Evolutionary conservation across 2,329 filamentous ascomycete species (phyloP).

Genomic region (Arachnomyces sp.): DNA sequence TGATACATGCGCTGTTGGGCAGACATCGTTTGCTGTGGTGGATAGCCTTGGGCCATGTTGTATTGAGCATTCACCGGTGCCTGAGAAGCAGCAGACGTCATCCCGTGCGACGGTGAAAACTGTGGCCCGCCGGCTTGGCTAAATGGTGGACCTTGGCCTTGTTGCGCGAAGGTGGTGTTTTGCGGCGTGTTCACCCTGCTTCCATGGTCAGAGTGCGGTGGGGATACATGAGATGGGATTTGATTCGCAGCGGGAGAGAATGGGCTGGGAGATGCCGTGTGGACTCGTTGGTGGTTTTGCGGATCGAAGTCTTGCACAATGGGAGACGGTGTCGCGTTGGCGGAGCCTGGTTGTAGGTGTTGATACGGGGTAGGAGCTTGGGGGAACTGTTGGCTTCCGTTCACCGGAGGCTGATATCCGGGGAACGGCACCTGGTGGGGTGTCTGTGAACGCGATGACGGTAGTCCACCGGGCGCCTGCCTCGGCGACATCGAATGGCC

Average conservation of each 20-base stretch:
- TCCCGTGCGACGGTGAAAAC: slow-evolving; percentile 32
- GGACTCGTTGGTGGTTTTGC: slow-evolving; percentile 69
- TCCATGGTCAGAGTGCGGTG: slow-evolving; percentile 66
- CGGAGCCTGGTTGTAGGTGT: slow-evolving; percentile 72
- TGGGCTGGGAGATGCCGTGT: slow-evolving; percentile 85
- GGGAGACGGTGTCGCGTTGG: slow-evolving; percentile 83
- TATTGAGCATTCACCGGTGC: slow-evolving; percentile 43
- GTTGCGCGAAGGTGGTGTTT: slow-evolving; percentile 56
- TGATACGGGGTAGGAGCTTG: slow-evolving; percentile 65
- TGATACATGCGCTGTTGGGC: slow-evolving; percentile 68
- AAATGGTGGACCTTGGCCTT: slow-evolving; percentile 37
- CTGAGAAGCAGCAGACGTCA: slow-evolving; percentile 34
- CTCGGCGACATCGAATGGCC: slow-evolving; percentile 75
- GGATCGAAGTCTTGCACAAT: slow-evolving; percentile 68
- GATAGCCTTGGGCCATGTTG: slow-evolving; percentile 44
- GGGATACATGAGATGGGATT: slow-evolving; percentile 65
- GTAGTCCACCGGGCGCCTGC: slow-evolving; percentile 64
- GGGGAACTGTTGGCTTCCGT: slow-evolving; percentile 53
- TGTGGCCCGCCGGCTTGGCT: slow-evolving; percentile 35
- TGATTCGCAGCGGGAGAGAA: slow-evolving; percentile 73
- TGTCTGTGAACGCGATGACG: slow-evolving; percentile 83
- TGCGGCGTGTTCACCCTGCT: slow-evolving; percentile 62
- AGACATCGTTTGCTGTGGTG: slow-evolving; percentile 51
- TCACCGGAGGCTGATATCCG: slow-evolving; percentile 60
- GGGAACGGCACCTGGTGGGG: slow-evolving; percentile 70